phyloP scores from a whole-genome alignment of 2,329 filamentous ascomycete genomes.

The Tolypocladium amazonense region DNA sequence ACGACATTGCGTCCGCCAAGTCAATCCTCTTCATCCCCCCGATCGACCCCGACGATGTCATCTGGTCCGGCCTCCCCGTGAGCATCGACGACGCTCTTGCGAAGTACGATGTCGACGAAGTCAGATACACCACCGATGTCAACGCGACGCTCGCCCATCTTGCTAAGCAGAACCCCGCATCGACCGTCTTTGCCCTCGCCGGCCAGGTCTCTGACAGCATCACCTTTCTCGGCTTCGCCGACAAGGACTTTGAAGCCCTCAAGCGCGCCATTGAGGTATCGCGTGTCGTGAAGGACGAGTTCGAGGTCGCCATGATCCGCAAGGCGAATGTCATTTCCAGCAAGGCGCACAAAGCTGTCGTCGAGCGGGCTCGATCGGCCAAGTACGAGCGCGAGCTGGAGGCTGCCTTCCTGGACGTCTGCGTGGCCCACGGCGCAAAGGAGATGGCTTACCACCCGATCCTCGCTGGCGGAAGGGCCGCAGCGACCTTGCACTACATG shows the following conservation, averaged over 20 bases:
- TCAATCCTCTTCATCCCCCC: constrained; percentile 87
- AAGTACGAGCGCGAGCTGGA: constrained; percentile 76
- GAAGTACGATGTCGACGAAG: constrained; percentile 73
- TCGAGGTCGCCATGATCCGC: constrained; percentile 62
- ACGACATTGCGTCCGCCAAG: constrained; percentile 63
- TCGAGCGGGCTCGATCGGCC: constrained; percentile 50
- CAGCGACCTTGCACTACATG: constrained; percentile 80
- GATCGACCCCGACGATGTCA: constrained; percentile 75
- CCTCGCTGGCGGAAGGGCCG: constrained; percentile 68
- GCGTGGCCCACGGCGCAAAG: constrained; percentile 63
- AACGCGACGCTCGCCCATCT: constrained; percentile 57
- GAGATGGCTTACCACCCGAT: constrained; percentile 86
- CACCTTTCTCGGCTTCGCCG: constrained; percentile 59
- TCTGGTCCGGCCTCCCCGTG: constrained; percentile 86
- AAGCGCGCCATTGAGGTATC: constrained; percentile 57
- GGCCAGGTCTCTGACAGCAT: constrained; percentile 64
- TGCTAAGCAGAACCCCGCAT: constrained; percentile 23
- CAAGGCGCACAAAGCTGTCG: constrained; percentile 53
- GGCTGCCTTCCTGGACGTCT: constrained; percentile 66
- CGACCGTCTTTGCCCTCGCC: constrained; percentile 63
- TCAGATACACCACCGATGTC: constrained; percentile 61
- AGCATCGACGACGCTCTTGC: constrained; percentile 63
- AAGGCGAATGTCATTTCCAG: constrained; percentile 62
- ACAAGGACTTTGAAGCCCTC: constrained; percentile 46
- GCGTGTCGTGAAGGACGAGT: constrained; percentile 63